A percentile compares a stretch with the other conserved stretches of the same genome.
These are phyloP conservation scores for Podospora bellae-mahoneyi DNA, from an alignment of 495 filamentous ascomycete species.

Conservation along the genomic window DNA sequence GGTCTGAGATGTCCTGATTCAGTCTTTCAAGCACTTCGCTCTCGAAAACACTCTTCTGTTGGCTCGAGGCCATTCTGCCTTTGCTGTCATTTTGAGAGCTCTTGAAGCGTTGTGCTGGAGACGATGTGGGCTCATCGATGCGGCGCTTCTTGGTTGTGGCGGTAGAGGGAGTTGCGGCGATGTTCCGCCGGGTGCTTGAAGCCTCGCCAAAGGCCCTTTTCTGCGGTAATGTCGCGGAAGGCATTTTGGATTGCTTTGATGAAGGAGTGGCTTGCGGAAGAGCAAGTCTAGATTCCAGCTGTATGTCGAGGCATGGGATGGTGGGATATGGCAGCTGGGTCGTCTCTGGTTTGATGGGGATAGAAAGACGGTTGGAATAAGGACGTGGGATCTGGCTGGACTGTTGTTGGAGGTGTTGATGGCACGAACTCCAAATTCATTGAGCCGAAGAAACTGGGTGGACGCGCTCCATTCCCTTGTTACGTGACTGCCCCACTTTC, in stretches of 20 bases:
- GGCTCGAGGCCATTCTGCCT: slow-evolving; percentile 67
- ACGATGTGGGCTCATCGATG: slow-evolving; percentile 56
- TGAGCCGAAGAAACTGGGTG: slow-evolving; percentile 1
- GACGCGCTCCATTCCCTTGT: slow-evolving; percentile 29
- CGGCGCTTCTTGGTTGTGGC: slow-evolving; percentile 67
- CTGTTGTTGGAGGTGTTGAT: neutral
- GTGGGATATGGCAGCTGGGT: neutral
- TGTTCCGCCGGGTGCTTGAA: slow-evolving; percentile 46
- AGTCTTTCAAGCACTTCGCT: slow-evolving; percentile 90
- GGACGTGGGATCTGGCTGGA: neutral
- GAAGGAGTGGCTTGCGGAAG: neutral
- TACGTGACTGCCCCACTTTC: slow-evolving; percentile 36
- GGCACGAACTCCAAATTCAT: slow-evolving; percentile 17
- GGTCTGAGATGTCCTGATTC: slow-evolving; percentile 80
- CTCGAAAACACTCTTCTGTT: slow-evolving; percentile 90
- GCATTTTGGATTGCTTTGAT: slow-evolving; percentile 32
- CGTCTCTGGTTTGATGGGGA: neutral
- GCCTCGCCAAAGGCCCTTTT: slow-evolving; percentile 52
- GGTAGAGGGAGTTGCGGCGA: slow-evolving; percentile 35
- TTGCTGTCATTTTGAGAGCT: slow-evolving; percentile 57
- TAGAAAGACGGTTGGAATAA: neutral
- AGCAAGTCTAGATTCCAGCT: slow-evolving; percentile 7
- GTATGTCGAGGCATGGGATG: neutral
- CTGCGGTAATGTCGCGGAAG: slow-evolving; percentile 46
- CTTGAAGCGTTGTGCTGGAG: slow-evolving; percentile 52